phyloP scores from a whole-genome alignment of 2,329 filamentous ascomycete species.

The Cryphonectria japonica region DNA sequence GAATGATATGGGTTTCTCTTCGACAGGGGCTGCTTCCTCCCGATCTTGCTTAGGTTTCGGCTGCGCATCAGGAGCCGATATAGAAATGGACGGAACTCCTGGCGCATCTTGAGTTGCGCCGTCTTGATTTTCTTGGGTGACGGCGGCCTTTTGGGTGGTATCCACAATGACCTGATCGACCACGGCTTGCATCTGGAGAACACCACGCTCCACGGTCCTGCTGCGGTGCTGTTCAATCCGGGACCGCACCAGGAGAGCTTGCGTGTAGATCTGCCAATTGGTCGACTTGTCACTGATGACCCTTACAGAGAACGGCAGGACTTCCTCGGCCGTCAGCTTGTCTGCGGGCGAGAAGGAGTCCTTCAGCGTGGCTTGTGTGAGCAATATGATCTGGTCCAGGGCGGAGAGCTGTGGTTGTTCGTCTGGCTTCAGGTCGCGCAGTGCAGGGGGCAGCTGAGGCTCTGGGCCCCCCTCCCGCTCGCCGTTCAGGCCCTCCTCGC shows the following conservation, averaged over 20 bases:
- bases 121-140: constrained; percentile 35
- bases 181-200: constrained; percentile 91
- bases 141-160: constrained; percentile 51
- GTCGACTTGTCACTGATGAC: constrained; percentile 87
- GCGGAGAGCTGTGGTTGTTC: constrained; percentile 81
- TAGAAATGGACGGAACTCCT: constrained; percentile 19
- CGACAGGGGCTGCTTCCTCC: constrained; percentile 21
- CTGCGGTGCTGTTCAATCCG: constrained; percentile 87
- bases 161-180: constrained; percentile 95
- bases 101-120: constrained; percentile 35
- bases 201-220: constrained; percentile 83
- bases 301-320: constrained; percentile 85
- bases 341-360: constrained; percentile 85
- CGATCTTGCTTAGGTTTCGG: constrained; percentile 23
- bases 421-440: constrained; percentile 72
- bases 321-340: constrained; percentile 89
- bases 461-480: constrained; percentile 32
- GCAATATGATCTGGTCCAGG: constrained; percentile 86
- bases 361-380: constrained; percentile 85
- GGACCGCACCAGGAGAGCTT: constrained; percentile 86
- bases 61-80: constrained; percentile 33
- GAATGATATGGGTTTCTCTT: constrained; percentile 71
- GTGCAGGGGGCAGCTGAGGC: constrained; percentile 57
- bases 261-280: constrained; percentile 98
- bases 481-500: constrained; percentile 44